These are phyloP conservation scores for Gossypium schwendimanii DNA, from an alignment of 441 rosid genomes.

Conservation along the genomic window DNA sequence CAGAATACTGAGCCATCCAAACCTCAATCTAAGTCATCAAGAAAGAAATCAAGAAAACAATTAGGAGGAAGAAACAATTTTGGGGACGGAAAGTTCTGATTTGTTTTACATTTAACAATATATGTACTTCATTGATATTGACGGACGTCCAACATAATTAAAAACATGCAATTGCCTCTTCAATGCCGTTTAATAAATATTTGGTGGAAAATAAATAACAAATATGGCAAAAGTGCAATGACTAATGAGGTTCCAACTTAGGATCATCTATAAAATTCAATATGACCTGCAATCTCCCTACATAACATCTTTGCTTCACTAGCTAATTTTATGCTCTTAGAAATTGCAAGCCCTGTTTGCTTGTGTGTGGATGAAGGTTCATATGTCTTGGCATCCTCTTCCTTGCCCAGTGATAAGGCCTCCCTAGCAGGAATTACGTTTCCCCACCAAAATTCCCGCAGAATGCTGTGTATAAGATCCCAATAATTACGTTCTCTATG, in stretches of 20 bases:
- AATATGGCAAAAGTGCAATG: neutral
- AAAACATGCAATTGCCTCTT: neutral
- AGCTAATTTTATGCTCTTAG: conserved; percentile 51
- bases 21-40: conserved; percentile 56
- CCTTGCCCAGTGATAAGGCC: conserved; percentile 50
- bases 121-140: neutral
- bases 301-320: conserved; percentile 54
- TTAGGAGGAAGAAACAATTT: neutral
- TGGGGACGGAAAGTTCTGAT: conserved; percentile 7
- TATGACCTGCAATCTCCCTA: conserved; percentile 78
- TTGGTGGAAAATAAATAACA: neutral
- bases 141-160: neutral
- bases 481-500: conserved; percentile 61
- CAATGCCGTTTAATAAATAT: neutral
- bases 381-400: conserved; percentile 44
- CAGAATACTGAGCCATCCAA: conserved; percentile 41
- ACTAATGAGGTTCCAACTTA: neutral
- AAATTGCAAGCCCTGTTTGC: conserved; percentile 53
- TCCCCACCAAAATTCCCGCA: conserved; percentile 87
- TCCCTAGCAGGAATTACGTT: conserved; percentile 79
- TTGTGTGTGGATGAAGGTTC: conserved; percentile 64
- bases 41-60: conserved; percentile 62
- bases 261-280: conserved; percentile 48
- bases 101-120: conserved; percentile 1
- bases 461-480: conserved; percentile 58